A percentile compares a stretch with the other conserved stretches of the same genome.
These are phyloP conservation scores for Abortiporus biennis DNA, from an alignment of 1,284 basidiomycete genomes.

Conservation along the genomic window DNA sequence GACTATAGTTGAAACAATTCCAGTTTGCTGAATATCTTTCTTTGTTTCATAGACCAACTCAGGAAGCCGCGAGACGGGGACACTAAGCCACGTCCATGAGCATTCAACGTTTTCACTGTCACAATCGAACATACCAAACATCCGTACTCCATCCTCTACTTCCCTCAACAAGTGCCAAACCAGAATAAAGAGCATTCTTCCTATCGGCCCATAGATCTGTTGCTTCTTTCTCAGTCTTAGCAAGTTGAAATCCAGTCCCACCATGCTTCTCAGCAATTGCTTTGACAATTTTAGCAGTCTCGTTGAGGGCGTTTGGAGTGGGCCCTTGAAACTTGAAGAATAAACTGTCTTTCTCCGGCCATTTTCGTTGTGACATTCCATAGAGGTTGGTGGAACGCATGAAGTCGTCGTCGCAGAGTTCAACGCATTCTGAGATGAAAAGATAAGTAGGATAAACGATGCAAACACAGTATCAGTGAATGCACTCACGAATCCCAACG, in stretches of 20 bases:
- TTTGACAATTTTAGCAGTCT: conserved; percentile 57
- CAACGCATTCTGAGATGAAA: conserved; percentile 52
- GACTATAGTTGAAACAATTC: conserved; percentile 60
- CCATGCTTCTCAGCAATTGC: conserved; percentile 59
- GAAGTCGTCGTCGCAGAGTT: conserved; percentile 68
- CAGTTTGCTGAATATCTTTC: conserved; percentile 57
- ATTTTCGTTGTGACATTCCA: conserved; percentile 51
- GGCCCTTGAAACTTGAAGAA: conserved; percentile 89
- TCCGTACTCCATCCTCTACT: conserved; percentile 76
- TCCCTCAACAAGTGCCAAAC: conserved; percentile 61
- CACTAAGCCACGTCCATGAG: conserved; percentile 34
- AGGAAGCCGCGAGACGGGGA: conserved; percentile 78
- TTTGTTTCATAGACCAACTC: conserved; percentile 73
- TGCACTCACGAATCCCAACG: conserved; percentile 56
- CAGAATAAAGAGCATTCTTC: conserved; percentile 78
- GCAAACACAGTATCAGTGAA: neutral
- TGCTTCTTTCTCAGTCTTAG: conserved; percentile 63
- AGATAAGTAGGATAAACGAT: neutral
- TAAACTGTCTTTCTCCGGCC: conserved; percentile 67
- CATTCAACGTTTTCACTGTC: neutral
- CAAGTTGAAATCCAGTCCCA: conserved; percentile 66
- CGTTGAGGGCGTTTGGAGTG: conserved; percentile 50
- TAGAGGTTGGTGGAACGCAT: conserved; percentile 67
- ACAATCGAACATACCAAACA: conserved; percentile 57
- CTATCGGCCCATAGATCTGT: conserved; percentile 79